Conservation (phyloP, 2,329 filamentous ascomycete species). For the Salinomyces thailandicus region DNA sequence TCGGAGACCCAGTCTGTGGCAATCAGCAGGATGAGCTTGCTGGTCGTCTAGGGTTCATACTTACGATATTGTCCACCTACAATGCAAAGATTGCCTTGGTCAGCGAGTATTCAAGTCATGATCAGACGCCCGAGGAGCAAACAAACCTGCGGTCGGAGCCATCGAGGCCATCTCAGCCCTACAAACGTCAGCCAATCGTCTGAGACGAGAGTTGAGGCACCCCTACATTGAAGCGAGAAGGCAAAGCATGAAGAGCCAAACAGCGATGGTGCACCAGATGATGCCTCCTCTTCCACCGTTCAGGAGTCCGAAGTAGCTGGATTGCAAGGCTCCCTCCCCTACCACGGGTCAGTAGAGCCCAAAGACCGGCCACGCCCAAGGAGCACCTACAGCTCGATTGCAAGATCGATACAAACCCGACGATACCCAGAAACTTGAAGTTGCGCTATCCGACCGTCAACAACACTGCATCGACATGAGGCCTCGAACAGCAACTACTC, state of each 20-base stretch:
- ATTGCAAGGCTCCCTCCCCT: constrained; percentile 38
- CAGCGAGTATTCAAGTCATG: neutral
- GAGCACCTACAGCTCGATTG: constrained; percentile 38
- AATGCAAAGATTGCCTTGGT: too few species aligned
- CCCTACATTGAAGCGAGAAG: constrained; percentile 22
- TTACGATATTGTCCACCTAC: constrained; percentile 15
- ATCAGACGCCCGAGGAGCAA: too few species aligned
- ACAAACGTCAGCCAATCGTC: neutral
- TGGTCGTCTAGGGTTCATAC: too few species aligned
- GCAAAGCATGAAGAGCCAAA: constrained; percentile 24
- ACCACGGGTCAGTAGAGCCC: neutral
- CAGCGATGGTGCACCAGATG: constrained; percentile 24
- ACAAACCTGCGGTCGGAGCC: constrained; percentile 24
- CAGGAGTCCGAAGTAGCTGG: constrained; percentile 21
- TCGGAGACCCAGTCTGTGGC: constrained; percentile 31
- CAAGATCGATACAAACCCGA: constrained; percentile 44
- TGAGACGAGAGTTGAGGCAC: neutral
- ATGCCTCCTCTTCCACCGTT: constrained; percentile 23
- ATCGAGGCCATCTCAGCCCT: constrained; percentile 24
- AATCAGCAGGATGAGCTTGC: too few species aligned
- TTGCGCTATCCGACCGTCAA: too few species aligned
- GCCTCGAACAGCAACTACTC: too few species aligned
- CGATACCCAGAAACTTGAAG: constrained; percentile 39
- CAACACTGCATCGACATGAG: too few species aligned
- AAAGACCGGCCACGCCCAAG: neutral